Evolutionary conservation across 208 protist genomes (phyloP).

Genomic region (Acanthamoeba castellanii): DNA sequence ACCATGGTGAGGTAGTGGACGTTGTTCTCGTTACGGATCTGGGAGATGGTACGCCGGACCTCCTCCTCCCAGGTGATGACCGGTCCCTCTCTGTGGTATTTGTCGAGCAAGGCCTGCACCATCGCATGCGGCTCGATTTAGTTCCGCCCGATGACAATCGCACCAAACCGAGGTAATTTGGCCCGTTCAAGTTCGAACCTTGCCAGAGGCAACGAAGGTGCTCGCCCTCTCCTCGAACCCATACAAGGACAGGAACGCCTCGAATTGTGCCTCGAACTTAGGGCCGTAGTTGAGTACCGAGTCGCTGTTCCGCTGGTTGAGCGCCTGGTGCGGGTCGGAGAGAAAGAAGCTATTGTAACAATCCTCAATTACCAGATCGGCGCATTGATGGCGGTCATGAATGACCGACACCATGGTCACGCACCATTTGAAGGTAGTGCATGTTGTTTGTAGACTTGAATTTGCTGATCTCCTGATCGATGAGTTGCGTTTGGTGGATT

Average conservation of each 20-base stretch:
- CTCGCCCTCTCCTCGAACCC: neutral
- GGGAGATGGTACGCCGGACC: neutral
- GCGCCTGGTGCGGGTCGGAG: neutral
- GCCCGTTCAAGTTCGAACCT: neutral
- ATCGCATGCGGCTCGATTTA: no score
- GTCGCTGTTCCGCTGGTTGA: neutral
- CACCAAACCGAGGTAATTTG: neutral
- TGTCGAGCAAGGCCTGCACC: neutral
- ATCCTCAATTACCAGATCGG: neutral
- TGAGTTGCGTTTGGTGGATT: neutral
- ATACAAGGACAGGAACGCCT: neutral
- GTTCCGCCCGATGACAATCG: no score
- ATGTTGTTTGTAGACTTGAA: constrained; percentile 10
- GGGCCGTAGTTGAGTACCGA: neutral
- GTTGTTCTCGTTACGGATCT: neutral
- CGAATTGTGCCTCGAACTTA: neutral
- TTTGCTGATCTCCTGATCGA: neutral
- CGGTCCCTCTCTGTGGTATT: constrained; percentile 11
- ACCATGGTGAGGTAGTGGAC: neutral
- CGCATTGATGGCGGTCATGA: no score
- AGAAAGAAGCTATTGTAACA: neutral
- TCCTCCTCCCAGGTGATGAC: neutral
- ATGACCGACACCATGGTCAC: neutral
- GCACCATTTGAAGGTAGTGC: constrained; percentile 11
- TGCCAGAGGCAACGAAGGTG: neutral